Base-by-base conservation (phyloP, 2,329 filamentous ascomycete species). In the Biscogniauxia mediterranea region DNA sequence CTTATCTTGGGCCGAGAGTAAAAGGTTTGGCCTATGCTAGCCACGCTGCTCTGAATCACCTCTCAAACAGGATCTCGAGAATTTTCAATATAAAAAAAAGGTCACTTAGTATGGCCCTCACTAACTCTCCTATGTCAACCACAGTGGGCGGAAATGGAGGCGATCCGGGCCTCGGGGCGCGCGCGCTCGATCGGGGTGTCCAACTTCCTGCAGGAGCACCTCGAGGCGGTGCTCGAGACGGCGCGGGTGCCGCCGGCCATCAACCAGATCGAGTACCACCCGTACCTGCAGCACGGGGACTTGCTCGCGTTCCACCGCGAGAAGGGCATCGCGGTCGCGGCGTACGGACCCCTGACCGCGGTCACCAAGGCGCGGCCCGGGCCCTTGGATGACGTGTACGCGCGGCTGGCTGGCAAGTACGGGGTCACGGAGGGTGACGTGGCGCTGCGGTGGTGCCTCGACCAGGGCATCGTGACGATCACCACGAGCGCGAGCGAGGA, bases 231-330 rank as follows among this genome's bases (percentile, higher is more conserved):
- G 51, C 77, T 89, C 1, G 73, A 82, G 71, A 85, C 86, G 5
- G 87, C 87, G 56, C 83, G 82, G 67, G 73, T 89, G 62, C 72
- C 79, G 2, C 91, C 91, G 0, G 87, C 85, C 6, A 83, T 90
- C 64, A 93, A 94, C 78, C 91, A 95, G 80, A 90, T 94, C 71
- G 91, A 94, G 78, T 88, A 85, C 70, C 89, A 95, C 75, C 90
- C 91, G 0, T 91, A 92, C 73, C 79, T 90, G 56, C 88, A 90
- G 75, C 88, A 89, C 72, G 80, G 57, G 19, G 78, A 81, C 61
- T 78, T 90, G 13, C 58, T 90, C 32, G 75, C 78, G 17, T 90
- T 84, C 75, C 83, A 83, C 73, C 80, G 80, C 67, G 74, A 82
- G 69, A 77, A 88, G 69, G 74, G 78, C 58, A 89, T 91, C 64